Evolutionary conservation across 2,329 filamentous ascomycete species (phyloP), one percentile per base, ranked within the genome.

Genomic region (Phoma herbarum): DNA sequence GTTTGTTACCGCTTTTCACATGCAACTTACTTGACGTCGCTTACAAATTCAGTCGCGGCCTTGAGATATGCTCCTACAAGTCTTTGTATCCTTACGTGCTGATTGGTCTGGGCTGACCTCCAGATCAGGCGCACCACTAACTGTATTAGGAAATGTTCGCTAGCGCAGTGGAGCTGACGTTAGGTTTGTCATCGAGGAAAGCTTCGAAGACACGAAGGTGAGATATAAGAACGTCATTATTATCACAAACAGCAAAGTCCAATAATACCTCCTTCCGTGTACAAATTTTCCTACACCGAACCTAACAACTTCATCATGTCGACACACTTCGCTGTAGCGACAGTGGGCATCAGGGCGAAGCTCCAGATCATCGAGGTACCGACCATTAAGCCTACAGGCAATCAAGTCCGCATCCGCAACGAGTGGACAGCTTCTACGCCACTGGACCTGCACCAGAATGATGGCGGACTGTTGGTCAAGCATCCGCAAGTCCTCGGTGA

Each of bases 371-470:
- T 70, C 9, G 62, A 76, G 50, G 71, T 80, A 3, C 73, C 77
- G 1, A 79, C 77, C 7, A 54, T 73, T 4, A 54, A 58, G 14
- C 76, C 77, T 1, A 57, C 41, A 14, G 63, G 47, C 11, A 79
- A 82, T 33, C 82, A 89, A 71, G 80, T 87, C 31, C 79, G 82
- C 16, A 74, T 89, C 39, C 80, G 78, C 25, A 82, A 86, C 10
- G 76, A 82, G 57, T 89, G 84, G 84, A 86, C 85, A 2, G 82
- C 85, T 2, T 87, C 86, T 1, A 86, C 84, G 1, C 87, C 87
- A 0, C 76, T 89, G 0, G 85, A 89, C 64, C 76, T 89, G 6
- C 87, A 89, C 72, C 82, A 85, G 58, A 84, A 85, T 43, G 85
- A 88, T 64, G 85, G 86, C 33, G 85, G 84, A 0, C 76, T 89